Percentiles rank a stretch among this genome's conserved stretches.
phyloP scores from a whole-genome alignment of 2,329 filamentous ascomycete genomes.

The Sordariomycetes sp. region DNA sequence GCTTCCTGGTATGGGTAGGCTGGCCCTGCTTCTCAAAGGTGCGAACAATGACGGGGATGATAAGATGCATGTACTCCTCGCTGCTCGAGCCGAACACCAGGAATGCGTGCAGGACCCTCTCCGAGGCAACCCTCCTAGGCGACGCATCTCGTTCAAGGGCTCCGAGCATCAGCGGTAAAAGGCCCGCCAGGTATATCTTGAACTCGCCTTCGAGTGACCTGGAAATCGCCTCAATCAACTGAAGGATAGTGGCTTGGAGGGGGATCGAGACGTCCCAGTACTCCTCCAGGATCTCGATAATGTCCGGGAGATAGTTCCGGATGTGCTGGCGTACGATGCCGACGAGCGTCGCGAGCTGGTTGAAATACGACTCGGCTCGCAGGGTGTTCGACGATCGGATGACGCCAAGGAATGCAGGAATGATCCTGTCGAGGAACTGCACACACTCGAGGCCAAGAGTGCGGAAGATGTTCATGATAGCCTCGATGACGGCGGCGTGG shows the following conservation, averaged over 20 bases:
- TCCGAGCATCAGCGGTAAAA: constrained; percentile 88
- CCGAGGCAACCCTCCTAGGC: constrained; percentile 67
- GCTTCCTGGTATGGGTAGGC: constrained; percentile 68
- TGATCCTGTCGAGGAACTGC: constrained; percentile 84
- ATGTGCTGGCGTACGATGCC: constrained; percentile 96
- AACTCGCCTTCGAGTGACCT: constrained; percentile 94
- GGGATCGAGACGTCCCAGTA: constrained; percentile 78
- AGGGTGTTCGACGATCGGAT: constrained; percentile 71
- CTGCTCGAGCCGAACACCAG: constrained; percentile 90
- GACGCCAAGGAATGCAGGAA: constrained; percentile 85
- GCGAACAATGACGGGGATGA: constrained; percentile 88
- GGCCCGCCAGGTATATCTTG: constrained; percentile 82
- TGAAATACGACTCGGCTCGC: constrained; percentile 91
- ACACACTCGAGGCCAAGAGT: constrained; percentile 95
- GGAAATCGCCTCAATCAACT: constrained; percentile 86
- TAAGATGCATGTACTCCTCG: constrained; percentile 98
- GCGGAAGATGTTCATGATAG: constrained; percentile 97
- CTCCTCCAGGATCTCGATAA: constrained; percentile 76
- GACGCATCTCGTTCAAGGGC: constrained; percentile 81
- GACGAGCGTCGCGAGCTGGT: constrained; percentile 85
- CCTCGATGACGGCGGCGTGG: constrained; percentile 89
- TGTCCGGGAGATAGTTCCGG: constrained; percentile 75
- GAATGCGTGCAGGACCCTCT: constrained; percentile 89
- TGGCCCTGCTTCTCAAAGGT: constrained; percentile 87
- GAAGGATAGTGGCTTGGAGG: constrained; percentile 83